Percentiles rank a stretch among this genome's conserved stretches.
phyloP scores from a whole-genome alignment of 208 protist genomes.

The Leishmania aethiopica region DNA sequence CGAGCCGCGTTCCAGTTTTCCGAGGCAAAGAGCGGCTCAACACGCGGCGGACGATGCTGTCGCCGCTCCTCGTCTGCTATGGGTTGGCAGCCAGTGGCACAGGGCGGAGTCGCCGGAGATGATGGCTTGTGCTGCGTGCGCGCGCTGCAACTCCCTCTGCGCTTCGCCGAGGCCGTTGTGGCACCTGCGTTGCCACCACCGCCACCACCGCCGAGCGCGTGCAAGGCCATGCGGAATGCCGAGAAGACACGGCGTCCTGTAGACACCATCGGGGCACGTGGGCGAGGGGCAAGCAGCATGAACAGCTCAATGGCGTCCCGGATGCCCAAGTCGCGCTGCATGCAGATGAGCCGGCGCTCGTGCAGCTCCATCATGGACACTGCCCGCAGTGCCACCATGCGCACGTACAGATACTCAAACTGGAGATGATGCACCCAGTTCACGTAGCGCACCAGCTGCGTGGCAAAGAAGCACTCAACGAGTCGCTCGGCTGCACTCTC shows the following conservation, averaged over 20 bases:
- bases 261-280: constrained; percentile 17
- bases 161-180: not conserved
- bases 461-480: constrained; percentile 28
- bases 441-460: constrained; percentile 36
- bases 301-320: constrained; percentile 73
- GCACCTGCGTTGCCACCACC: not conserved
- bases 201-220: constrained; percentile 12
- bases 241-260: constrained; percentile 16
- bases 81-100: not conserved
- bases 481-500: not conserved
- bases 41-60: not conserved
- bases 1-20: constrained; percentile 8
- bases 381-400: constrained; percentile 45
- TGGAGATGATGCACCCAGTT: constrained; percentile 37
- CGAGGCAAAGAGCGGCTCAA: constrained; percentile 19
- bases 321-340: constrained; percentile 65
- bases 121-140: not conserved
- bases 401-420: constrained; percentile 60
- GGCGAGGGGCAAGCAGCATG: constrained; percentile 27
- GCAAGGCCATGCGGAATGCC: constrained; percentile 26
- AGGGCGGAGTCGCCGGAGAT: not conserved
- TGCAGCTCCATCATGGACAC: constrained; percentile 51
- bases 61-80: not conserved
- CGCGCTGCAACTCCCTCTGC: not conserved
- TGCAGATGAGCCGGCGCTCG: constrained; percentile 60